These are phyloP conservation scores for Yarrowia sp. DNA, from an alignment of 805 yeast genomes.

Conservation along the genomic window DNA sequence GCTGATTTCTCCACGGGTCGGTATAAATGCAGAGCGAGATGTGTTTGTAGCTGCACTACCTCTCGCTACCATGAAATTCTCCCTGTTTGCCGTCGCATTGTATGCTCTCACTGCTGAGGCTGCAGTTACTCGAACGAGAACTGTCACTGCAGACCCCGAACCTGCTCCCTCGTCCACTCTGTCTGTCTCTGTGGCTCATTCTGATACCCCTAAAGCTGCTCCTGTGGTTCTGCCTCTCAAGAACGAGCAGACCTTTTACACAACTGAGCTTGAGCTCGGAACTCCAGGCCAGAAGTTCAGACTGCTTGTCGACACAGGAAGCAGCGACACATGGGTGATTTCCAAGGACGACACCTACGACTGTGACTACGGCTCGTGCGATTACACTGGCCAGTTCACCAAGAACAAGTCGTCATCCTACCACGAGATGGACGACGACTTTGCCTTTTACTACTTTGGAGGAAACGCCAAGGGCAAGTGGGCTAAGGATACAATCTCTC, in stretches of 20 bases:
- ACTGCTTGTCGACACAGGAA: conserved; percentile 76
- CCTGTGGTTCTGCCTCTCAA: conserved; percentile 43
- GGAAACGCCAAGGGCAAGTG: conserved; percentile 60
- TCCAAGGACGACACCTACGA: conserved; percentile 47
- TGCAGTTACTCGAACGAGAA: background rate
- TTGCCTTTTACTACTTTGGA: conserved; percentile 57
- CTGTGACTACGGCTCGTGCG: conserved; percentile 39
- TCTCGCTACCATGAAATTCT: conserved; percentile 8
- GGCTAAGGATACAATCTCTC: conserved; percentile 68
- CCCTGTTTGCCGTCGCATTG: background rate
- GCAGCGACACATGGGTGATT: conserved; percentile 74
- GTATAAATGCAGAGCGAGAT: background rate
- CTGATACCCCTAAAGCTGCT: background rate
- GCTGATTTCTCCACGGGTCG: conserved; percentile 1
- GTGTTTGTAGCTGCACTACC: background rate
- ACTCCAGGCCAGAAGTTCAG: conserved; percentile 62
- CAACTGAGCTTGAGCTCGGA: conserved; percentile 57
- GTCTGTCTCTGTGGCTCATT: background rate
- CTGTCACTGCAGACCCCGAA: background rate
- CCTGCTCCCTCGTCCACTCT: background rate
- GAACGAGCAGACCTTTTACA: conserved; percentile 50
- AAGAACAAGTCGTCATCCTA: conserved; percentile 46
- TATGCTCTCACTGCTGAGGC: conserved; percentile 7
- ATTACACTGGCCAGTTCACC: conserved; percentile 46
- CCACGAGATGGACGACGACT: conserved; percentile 45